Evolutionary conservation across 1,284 basidiomycete genomes (phyloP).

Genomic region (Vanrija humicola): DNA sequence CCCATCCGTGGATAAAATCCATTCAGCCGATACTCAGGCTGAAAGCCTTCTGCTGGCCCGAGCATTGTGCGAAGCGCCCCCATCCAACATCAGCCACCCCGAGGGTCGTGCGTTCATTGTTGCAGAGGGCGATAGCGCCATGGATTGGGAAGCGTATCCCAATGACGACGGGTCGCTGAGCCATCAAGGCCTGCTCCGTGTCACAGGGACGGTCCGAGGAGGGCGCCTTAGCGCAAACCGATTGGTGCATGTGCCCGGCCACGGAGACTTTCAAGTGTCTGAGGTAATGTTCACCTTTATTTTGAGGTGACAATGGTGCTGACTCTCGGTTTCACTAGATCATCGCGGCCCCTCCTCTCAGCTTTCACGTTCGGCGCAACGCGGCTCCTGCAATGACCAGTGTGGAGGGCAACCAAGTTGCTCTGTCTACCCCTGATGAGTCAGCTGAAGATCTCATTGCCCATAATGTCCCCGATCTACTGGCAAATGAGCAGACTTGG

Average conservation of each 20-base stretch:
- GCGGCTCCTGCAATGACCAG: not conserved
- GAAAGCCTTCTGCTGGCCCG: conserved; percentile 70
- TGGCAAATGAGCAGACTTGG: conserved; percentile 97
- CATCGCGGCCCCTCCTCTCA: conserved; percentile 23
- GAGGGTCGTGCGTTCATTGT: conserved; percentile 76
- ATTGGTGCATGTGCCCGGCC: conserved; percentile 81
- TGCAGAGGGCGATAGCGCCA: conserved; percentile 57
- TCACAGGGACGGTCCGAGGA: conserved; percentile 83
- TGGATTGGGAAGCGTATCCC: conserved; percentile 56
- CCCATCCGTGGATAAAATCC: conserved; percentile 65
- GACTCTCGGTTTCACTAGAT: conserved; percentile 17
- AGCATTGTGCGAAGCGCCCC: conserved; percentile 72
- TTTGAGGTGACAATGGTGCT: not conserved
- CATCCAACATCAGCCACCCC: conserved; percentile 58
- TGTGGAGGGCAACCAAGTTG: conserved; percentile 1
- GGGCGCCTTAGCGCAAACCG: conserved; percentile 74
- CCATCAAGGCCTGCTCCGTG: conserved; percentile 56
- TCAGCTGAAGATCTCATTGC: conserved; percentile 84
- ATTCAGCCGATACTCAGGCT: conserved; percentile 52
- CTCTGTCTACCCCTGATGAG: conserved; percentile 54
- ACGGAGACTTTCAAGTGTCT: conserved; percentile 81
- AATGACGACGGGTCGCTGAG: conserved; percentile 25
- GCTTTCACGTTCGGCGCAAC: too few relatives aligned
- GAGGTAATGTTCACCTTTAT: conserved; percentile 55
- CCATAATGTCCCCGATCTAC: conserved; percentile 79